Conservation (phyloP, 257 asterid species). For the Solanum peruvianum region DNA sequence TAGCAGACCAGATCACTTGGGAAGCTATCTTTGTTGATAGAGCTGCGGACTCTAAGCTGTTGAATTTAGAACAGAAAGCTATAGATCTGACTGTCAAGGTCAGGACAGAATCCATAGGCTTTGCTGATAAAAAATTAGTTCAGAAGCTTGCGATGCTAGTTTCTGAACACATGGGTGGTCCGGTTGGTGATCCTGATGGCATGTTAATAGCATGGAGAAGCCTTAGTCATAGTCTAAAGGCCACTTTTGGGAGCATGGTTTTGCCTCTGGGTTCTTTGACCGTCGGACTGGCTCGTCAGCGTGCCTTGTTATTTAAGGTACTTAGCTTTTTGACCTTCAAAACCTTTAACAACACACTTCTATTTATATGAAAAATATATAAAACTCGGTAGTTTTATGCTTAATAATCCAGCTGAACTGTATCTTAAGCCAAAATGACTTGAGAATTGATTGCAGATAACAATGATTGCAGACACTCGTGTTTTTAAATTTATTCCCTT, state of each 20-base stretch:
- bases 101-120: conserved; percentile 32
- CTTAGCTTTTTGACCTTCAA: conserved; percentile 2
- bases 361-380: neutral
- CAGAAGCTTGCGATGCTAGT: conserved; percentile 65
- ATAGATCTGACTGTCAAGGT: conserved; percentile 45
- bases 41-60: conserved; percentile 64
- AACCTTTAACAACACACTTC: neutral
- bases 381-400: neutral
- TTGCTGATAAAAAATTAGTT: conserved; percentile 32
- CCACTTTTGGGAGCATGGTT: conserved; percentile 77
- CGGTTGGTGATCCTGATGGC: conserved; percentile 75
- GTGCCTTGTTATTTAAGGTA: conserved; percentile 94
- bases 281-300: conserved; percentile 88
- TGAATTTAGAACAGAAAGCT: conserved; percentile 67
- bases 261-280: conserved; percentile 88
- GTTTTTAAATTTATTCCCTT: neutral
- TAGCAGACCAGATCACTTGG: conserved; percentile 60
- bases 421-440: neutral
- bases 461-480: neutral
- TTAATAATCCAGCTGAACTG: neutral
- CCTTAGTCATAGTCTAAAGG: conserved; percentile 45
- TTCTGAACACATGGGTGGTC: conserved; percentile 91
- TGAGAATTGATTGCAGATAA: neutral
- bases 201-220: conserved; percentile 75
- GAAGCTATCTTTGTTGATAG: conserved; percentile 81